Percentiles rank a stretch among this genome's conserved stretches.
phyloP scores from a whole-genome alignment of 2,329 filamentous ascomycete genomes.

The Pyrenochaeta sp. region DNA sequence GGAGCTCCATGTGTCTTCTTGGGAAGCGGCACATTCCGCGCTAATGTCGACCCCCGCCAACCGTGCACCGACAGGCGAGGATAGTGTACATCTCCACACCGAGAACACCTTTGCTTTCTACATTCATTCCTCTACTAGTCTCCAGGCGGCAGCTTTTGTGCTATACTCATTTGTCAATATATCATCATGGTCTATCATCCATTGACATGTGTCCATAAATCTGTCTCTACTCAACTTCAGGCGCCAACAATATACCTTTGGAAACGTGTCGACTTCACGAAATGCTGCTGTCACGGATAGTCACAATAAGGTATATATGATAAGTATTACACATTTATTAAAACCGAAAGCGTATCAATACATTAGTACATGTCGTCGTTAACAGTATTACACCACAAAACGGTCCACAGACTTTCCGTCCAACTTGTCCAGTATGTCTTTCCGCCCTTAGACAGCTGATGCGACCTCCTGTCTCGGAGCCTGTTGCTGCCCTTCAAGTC shows the following conservation, averaged over 20 bases:
- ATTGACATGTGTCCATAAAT: neutral
- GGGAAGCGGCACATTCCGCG: conserved; percentile 39
- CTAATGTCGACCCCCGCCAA: conserved; percentile 33
- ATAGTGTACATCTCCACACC: neutral
- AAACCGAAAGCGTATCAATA: conserved; percentile 10
- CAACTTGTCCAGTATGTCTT: neutral
- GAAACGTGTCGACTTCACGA: neutral
- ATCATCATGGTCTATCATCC: neutral
- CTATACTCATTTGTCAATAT: neutral
- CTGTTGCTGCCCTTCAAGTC: conserved; percentile 29
- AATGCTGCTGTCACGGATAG: neutral
- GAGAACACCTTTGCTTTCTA: conserved; percentile 6
- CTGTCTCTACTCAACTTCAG: neutral
- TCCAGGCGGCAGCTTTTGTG: conserved; percentile 18
- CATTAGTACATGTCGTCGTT: conserved; percentile 26
- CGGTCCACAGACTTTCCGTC: neutral
- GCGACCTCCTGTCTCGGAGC: conserved; percentile 13
- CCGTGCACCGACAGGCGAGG: conserved; percentile 21
- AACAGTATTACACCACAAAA: conserved; percentile 7
- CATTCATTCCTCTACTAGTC: neutral
- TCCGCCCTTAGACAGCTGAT: conserved; percentile 12
- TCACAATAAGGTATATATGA: neutral
- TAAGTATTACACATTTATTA: neutral
- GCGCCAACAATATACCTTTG: neutral
- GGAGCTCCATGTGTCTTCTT: conserved; percentile 50